Conservation (phyloP, 306 rosid species). For the Acacia confusa region DNA sequence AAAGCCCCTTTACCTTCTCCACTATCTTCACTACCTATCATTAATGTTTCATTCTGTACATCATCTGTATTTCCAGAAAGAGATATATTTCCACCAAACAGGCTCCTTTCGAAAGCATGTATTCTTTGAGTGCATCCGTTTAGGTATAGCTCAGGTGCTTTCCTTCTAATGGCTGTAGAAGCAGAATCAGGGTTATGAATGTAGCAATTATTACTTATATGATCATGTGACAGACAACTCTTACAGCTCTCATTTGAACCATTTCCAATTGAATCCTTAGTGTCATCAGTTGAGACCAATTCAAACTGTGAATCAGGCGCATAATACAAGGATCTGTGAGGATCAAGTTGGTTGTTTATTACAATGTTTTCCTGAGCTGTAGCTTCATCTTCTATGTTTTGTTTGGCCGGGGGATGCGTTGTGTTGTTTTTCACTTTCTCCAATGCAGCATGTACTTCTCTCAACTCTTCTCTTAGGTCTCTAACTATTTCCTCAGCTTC, state of each 20-base stretch:
- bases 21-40: conserved; percentile 40
- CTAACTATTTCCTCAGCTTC: conserved; percentile 86
- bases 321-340: conserved; percentile 27
- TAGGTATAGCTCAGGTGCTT: conserved; percentile 65
- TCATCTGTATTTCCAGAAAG: conserved; percentile 32
- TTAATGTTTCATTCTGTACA: conserved; percentile 31
- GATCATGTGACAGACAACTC: conserved; percentile 39
- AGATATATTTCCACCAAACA: conserved; percentile 49
- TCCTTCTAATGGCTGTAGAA: conserved; percentile 72
- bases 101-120: conserved; percentile 75
- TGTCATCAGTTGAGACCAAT: conserved; percentile 25
- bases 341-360: conserved; percentile 26
- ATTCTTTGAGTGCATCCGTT: conserved; percentile 86
- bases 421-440: conserved; percentile 53
- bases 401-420: conserved; percentile 36
- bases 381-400: conserved; percentile 38
- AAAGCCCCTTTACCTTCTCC: conserved; percentile 26
- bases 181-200: conserved; percentile 63
- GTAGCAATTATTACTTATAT: conserved; percentile 42
- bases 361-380: conserved; percentile 30
- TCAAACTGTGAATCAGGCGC: conserved; percentile 39
- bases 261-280: conserved; percentile 30
- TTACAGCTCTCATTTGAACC: conserved; percentile 39
- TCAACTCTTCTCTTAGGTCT: conserved; percentile 76
- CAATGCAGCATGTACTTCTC: conserved; percentile 62